Conservation (phyloP, 768 basidiomycete genomes). For the Leucocoprinus birnbaumii region DNA sequence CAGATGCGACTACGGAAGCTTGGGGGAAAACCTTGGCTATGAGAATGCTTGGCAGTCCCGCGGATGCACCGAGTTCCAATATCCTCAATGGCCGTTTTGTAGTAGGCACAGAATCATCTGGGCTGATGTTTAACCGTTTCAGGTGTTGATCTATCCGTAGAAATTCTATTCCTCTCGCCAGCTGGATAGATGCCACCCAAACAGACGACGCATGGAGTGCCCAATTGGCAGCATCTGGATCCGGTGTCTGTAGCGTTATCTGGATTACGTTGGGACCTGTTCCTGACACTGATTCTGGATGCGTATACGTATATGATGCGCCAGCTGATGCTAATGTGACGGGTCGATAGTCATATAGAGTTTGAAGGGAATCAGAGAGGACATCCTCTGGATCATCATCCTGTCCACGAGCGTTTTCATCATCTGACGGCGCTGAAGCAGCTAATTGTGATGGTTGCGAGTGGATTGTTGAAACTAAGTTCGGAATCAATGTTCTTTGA, state of each 20-base stretch:
- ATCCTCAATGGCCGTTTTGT: slow-evolving; percentile 23
- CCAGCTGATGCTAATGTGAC: slow-evolving; percentile 59
- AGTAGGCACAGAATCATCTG: background rate
- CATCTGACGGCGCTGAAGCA: background rate
- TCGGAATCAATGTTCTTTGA: background rate
- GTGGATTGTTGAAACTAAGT: background rate
- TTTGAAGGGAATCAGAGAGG: slow-evolving; percentile 59
- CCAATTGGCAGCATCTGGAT: slow-evolving; percentile 70
- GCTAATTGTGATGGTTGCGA: background rate
- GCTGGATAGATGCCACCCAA: slow-evolving; percentile 66
- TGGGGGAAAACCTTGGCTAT: slow-evolving; percentile 48
- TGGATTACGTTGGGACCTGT: slow-evolving; percentile 15
- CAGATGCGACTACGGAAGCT: slow-evolving; percentile 50
- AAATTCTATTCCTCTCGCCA: slow-evolving; percentile 61
- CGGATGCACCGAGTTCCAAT: slow-evolving; percentile 75
- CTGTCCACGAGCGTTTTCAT: background rate
- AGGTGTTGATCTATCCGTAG: slow-evolving; percentile 30
- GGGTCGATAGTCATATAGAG: slow-evolving; percentile 59
- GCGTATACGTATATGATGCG: slow-evolving; percentile 45
- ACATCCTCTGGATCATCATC: slow-evolving; percentile 58
- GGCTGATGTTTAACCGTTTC: slow-evolving; percentile 4
- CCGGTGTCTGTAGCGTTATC: slow-evolving; percentile 55
- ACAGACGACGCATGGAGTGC: slow-evolving; percentile 74
- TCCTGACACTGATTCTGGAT: slow-evolving; percentile 11
- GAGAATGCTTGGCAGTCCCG: slow-evolving; percentile 70